Evolutionary conservation across 140 eudicot species (phyloP), one percentile per base, ranked within the genome.

Genomic region (Oenanthe javanica): DNA sequence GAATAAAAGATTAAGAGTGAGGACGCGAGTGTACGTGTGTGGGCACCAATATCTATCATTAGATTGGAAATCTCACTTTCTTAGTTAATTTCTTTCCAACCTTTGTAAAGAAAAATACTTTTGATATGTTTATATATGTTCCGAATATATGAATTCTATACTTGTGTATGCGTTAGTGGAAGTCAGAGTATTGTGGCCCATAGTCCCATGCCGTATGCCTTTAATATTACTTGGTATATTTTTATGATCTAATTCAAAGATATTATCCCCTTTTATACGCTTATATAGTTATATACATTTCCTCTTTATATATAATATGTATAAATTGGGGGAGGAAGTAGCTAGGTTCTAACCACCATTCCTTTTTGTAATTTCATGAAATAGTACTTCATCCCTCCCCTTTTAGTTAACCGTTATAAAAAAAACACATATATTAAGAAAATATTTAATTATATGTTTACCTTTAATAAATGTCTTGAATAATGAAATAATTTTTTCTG

Each of bases 121-220:
- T 67, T 25, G 7, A 67, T 11, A 67, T 87, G 86, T 80, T 86
- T 70, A 18, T 71, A 88, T 83, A 79, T 86, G 85, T 79, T 85
- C 57, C 88, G 92, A 83, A 84, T 81, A 80, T 77, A 69, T 49
- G 64, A 5, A 36, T 59, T 59, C 31, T n/a, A 40, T 4, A 71
- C 8, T 15, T 6, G 23, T 71, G 49, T 4, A 15, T 84, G 81
- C 77, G 93, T 66, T 85, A 90, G 90, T 86, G 91, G 89, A 86
- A 86, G 89, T 88, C 87, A 86, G 86, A 86, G 82, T 21, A 11
- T 50, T 75, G 84, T 71, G 85, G 89, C 82, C 88, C 87, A 80
- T 72, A 18, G 27, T 77, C 81, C 23, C 48, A 43, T 46, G 50
- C 52, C 52, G 45, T 45, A 14, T 52, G 40, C 0, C 13, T 79